These are phyloP conservation scores for Sphagnum magellanicum DNA, from an alignment of 228 moss, liverwort and hornwort genomes.

Conservation along the genomic window DNA sequence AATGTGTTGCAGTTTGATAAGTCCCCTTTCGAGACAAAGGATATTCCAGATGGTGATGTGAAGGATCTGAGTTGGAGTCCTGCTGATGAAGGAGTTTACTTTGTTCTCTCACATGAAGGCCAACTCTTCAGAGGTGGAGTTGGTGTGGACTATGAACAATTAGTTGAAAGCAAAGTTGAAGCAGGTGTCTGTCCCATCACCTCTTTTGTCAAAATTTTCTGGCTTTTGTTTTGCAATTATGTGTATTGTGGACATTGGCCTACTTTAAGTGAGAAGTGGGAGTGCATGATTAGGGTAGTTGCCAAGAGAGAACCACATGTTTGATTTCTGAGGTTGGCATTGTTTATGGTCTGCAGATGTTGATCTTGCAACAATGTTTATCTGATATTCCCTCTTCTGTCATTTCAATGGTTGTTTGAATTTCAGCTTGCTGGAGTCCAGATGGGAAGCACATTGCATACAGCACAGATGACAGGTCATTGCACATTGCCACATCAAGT, in stretches of 20 bases:
- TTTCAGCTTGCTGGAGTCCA: slow-evolving; percentile 84
- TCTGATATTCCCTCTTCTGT: no score
- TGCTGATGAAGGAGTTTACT: slow-evolving; percentile 48
- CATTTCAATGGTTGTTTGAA: not conserved
- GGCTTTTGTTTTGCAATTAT: not conserved
- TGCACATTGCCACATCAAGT: slow-evolving; percentile 52
- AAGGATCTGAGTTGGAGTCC: slow-evolving; percentile 93
- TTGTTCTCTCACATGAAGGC: slow-evolving; percentile 60
- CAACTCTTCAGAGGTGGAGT: slow-evolving; percentile 59
- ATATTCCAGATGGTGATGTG: slow-evolving; percentile 38
- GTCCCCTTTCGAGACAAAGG: slow-evolving; percentile 50
- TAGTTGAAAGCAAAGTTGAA: slow-evolving; percentile 49
- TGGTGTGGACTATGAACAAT: slow-evolving; percentile 47
- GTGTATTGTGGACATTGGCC: not conserved
- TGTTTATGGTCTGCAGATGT: no score
- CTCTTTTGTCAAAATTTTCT: not conserved
- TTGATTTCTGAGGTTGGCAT: no score
- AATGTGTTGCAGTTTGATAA: slow-evolving; percentile 46
- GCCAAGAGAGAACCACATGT: no score
- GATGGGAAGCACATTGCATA: slow-evolving; percentile 79
- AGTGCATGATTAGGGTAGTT: no score
- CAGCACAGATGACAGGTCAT: slow-evolving; percentile 30
- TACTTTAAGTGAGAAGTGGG: no score
- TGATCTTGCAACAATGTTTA: no score
- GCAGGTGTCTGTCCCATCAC: slow-evolving; percentile 38